These are phyloP conservation scores for Dissoconium aciculare DNA, from an alignment of 2,329 filamentous ascomycete genomes.

Conservation along the genomic window DNA sequence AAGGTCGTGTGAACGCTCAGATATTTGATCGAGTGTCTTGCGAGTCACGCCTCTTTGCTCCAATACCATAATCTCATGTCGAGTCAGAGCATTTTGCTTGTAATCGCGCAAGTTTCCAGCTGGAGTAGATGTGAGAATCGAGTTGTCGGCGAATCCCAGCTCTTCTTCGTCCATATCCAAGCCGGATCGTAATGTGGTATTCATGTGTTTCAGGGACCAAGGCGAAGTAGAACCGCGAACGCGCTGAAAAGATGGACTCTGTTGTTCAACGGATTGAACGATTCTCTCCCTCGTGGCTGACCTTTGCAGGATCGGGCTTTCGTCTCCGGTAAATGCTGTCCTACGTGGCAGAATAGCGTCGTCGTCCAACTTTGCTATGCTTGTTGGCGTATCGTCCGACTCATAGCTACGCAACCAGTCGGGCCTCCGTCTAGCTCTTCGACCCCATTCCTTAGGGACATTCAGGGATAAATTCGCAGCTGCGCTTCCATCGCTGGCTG, in stretches of 20 bases:
- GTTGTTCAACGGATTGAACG: slow-evolving; percentile 29
- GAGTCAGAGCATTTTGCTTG: slow-evolving; percentile 29
- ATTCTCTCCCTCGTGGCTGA: slow-evolving; percentile 24
- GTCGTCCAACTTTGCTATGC: slow-evolving; percentile 7
- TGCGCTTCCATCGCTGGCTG: slow-evolving; percentile 21
- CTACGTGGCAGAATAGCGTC: slow-evolving; percentile 12
- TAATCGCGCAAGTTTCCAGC: slow-evolving; percentile 22
- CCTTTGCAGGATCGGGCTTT: slow-evolving; percentile 15
- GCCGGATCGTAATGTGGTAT: slow-evolving; percentile 13
- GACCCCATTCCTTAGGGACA: slow-evolving; percentile 34
- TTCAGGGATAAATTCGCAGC: slow-evolving; percentile 31
- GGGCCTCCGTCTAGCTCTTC: slow-evolving; percentile 26
- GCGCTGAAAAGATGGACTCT: slow-evolving; percentile 25
- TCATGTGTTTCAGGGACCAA: slow-evolving; percentile 16
- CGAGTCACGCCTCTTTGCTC: slow-evolving; percentile 14
- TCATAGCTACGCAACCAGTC: slow-evolving; percentile 29
- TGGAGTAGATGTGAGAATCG: slow-evolving; percentile 35
- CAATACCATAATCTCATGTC: slow-evolving; percentile 27
- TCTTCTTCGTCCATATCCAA: slow-evolving; percentile 23
- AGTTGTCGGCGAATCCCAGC: slow-evolving; percentile 31
- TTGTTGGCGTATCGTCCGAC: slow-evolving; percentile 11
- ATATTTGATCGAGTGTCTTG: slow-evolving; percentile 6
- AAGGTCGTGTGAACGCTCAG: slow-evolving; percentile 1
- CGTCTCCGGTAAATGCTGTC: slow-evolving; percentile 14
- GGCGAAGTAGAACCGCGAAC: slow-evolving; percentile 10